phyloP scores from a whole-genome alignment of 208 protist species.

The Trypanosoma boissoni region DNA sequence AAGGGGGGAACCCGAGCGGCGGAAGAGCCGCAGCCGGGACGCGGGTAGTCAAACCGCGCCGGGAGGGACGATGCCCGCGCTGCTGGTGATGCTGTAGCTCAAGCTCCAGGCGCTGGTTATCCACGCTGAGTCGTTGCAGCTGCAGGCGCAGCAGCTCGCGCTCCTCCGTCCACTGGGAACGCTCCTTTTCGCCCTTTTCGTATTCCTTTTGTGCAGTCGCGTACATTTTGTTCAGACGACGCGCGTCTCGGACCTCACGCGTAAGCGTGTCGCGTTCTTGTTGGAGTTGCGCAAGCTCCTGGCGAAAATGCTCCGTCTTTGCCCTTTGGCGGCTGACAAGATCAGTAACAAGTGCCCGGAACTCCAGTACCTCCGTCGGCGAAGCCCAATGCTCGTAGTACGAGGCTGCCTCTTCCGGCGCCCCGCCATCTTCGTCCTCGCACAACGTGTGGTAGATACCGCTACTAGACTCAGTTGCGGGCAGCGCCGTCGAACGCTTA shows the following conservation, averaged over 20 bases:
- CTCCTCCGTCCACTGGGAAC: conserved; percentile 57
- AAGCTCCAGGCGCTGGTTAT: conserved; percentile 67
- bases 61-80: no score
- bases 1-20: no score
- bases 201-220: conserved; percentile 26
- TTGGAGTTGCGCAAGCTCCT: conserved; percentile 32
- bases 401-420: conserved; percentile 4
- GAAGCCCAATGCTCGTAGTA: conserved; percentile 68
- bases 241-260: conserved; percentile 19
- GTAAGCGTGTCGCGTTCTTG: conserved; percentile 21
- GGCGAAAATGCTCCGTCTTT: conserved; percentile 29
- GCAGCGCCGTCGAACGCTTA: background rate
- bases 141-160: conserved; percentile 51
- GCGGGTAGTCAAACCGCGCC: no score
- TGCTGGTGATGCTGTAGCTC: conserved; percentile 26
- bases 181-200: conserved; percentile 24
- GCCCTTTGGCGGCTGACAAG: conserved; percentile 35
- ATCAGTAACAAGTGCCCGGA: conserved; percentile 39
- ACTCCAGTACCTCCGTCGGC: conserved; percentile 61
- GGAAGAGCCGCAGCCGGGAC: no score
- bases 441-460: background rate
- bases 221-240: conserved; percentile 41
- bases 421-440: conserved; percentile 1
- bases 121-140: conserved; percentile 48
- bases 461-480: background rate